A percentile compares a stretch with the other conserved stretches of the same genome.
These are phyloP conservation scores for Amanita rubescens DNA, from an alignment of 768 basidiomycete genomes.

Conservation along the genomic window DNA sequence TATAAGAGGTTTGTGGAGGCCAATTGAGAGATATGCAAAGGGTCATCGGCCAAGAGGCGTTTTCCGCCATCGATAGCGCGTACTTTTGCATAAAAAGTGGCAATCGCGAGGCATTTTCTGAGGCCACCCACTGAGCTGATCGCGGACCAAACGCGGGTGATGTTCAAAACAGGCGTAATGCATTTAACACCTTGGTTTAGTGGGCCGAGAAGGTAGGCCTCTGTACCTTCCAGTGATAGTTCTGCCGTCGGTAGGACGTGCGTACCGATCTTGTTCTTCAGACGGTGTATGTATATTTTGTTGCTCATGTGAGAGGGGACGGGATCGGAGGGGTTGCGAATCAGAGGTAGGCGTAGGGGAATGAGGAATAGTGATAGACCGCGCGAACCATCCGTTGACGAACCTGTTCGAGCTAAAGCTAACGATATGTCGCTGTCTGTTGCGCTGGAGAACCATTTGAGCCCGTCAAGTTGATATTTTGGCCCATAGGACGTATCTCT, in stretches of 20 bases:
- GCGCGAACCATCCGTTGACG: slow-evolving; percentile 45
- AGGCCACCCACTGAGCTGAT: slow-evolving; percentile 48
- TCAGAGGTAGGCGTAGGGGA: slow-evolving; percentile 51
- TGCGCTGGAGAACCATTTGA: slow-evolving; percentile 84
- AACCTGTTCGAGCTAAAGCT: slow-evolving; percentile 67
- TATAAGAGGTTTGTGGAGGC: slow-evolving; percentile 56
- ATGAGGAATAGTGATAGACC: slow-evolving; percentile 71
- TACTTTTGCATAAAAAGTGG: slow-evolving; percentile 54
- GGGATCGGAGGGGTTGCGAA: slow-evolving; percentile 33
- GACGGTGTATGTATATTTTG: slow-evolving; percentile 59
- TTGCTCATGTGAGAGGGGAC: slow-evolving; percentile 46
- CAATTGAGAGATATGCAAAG: slow-evolving; percentile 59
- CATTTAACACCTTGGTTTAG: slow-evolving; percentile 54
- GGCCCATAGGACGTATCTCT: slow-evolving; percentile 34
- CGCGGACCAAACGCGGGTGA: slow-evolving; percentile 67
- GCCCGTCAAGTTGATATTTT: slow-evolving; percentile 53
- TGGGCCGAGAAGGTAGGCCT: slow-evolving; percentile 56
- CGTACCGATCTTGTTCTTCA: slow-evolving; percentile 78
- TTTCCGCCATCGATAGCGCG: slow-evolving; percentile 47
- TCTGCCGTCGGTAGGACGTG: slow-evolving; percentile 71
- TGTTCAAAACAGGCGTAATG: slow-evolving; percentile 68
- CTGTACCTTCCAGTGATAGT: slow-evolving; percentile 49
- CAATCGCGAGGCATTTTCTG: slow-evolving; percentile 57
- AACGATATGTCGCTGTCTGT: slow-evolving; percentile 69
- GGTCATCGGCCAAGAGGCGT: slow-evolving; percentile 43